phyloP scores from a whole-genome alignment of 495 filamentous ascomycete species.

The Aspergillus baeticus region DNA sequence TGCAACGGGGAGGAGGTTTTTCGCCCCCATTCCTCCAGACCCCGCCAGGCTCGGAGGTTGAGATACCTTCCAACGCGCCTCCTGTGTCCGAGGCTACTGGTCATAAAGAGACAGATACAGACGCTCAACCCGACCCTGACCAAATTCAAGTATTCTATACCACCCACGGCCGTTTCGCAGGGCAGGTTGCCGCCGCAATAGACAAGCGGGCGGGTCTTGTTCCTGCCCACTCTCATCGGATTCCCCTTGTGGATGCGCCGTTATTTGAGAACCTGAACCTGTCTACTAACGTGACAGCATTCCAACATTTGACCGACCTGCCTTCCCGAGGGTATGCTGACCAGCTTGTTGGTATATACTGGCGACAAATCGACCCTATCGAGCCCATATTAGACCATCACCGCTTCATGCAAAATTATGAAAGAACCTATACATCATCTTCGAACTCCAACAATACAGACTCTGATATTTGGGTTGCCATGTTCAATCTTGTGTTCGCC shows the following conservation, averaged over 20 bases:
- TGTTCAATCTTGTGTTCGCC: slow-evolving; percentile 25
- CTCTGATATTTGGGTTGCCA: slow-evolving; percentile 12
- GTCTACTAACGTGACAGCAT: background rate
- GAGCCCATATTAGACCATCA: slow-evolving; percentile 21
- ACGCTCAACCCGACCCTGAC: background rate
- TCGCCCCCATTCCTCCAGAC: background rate
- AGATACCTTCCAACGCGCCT: background rate
- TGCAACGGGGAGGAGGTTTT: too few relatives aligned
- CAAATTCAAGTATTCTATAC: slow-evolving; percentile 12
- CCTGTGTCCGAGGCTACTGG: too few relatives aligned
- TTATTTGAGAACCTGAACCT: slow-evolving; percentile 22
- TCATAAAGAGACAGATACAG: too few relatives aligned
- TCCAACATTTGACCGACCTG: slow-evolving; percentile 8
- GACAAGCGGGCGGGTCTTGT: slow-evolving; percentile 17
- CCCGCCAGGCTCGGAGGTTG: background rate
- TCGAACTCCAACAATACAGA: background rate
- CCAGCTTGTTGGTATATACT: slow-evolving; percentile 21
- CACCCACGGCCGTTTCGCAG: slow-evolving; percentile 21
- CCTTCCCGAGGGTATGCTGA: slow-evolving; percentile 20
- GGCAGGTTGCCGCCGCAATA: slow-evolving; percentile 18
- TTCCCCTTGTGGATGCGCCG: slow-evolving; percentile 26
- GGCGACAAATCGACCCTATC: slow-evolving; percentile 17
- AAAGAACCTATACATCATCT: background rate
- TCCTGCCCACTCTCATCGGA: slow-evolving; percentile 9
- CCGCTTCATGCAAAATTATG: slow-evolving; percentile 14